A percentile compares a stretch with the other conserved stretches of the same genome.
phyloP scores from a whole-genome alignment of 2,329 filamentous ascomycete genomes.

The Penicillium griseofulvum region DNA sequence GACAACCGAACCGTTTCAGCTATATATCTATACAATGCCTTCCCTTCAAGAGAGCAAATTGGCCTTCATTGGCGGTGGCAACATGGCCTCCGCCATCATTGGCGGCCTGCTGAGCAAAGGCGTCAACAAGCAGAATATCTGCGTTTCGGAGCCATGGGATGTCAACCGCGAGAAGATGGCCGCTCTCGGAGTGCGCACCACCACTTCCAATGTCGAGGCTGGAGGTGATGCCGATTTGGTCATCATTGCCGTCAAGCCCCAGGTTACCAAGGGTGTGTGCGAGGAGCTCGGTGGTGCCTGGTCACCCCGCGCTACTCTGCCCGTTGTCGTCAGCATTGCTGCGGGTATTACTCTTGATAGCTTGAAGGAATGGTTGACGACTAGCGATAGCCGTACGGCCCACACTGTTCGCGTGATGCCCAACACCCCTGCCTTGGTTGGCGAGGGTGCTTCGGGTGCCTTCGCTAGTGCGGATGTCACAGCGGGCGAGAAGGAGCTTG shows the following conservation, averaged over 20 bases:
- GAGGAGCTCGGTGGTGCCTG: conserved; percentile 32
- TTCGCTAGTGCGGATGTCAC: conserved; percentile 29
- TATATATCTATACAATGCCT: conserved; percentile 19
- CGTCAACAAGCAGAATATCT: conserved; percentile 32
- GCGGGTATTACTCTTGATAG: conserved; percentile 35
- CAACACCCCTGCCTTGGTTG: conserved; percentile 35
- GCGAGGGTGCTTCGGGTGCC: conserved; percentile 33
- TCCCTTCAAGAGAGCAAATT: conserved; percentile 34
- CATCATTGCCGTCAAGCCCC: conserved; percentile 37
- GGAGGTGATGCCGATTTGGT: conserved; percentile 30
- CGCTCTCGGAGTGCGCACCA: conserved; percentile 29
- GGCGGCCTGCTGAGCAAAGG: conserved; percentile 30
- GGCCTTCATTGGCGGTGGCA: conserved; percentile 39
- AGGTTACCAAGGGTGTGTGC: conserved; percentile 33
- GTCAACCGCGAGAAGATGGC: conserved; percentile 37
- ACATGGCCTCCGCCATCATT: conserved; percentile 39
- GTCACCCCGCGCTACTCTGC: conserved; percentile 23
- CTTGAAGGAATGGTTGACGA: conserved; percentile 30
- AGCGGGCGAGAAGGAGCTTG: conserved; percentile 30
- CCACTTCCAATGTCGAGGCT: conserved; percentile 30
- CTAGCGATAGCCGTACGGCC: conserved; percentile 22
- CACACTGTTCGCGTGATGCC: conserved; percentile 39
- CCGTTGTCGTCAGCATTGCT: conserved; percentile 35
- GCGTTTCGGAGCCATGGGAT: conserved; percentile 37
- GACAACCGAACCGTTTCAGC: not conserved